These are phyloP conservation scores for Tagetes erecta DNA, from an alignment of 129 eudicot species.

Conservation along the genomic window DNA sequence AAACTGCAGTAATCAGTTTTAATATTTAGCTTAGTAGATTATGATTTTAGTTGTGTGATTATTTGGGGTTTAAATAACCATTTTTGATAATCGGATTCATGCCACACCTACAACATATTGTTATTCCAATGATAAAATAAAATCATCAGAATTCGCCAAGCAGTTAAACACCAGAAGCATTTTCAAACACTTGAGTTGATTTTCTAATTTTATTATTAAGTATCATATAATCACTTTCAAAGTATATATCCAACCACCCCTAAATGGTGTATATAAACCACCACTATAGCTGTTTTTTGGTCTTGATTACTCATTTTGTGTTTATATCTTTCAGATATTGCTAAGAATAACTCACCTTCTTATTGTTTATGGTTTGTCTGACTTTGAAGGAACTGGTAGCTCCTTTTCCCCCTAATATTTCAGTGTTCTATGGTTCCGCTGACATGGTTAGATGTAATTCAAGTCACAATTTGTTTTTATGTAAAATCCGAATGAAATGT, in stretches of 20 bases:
- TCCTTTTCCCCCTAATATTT: conserved; percentile 15
- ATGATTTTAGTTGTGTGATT: neutral
- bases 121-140: too few relatives aligned
- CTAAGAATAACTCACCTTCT: conserved; percentile 26
- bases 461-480: conserved; percentile 36
- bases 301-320: neutral
- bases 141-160: neutral
- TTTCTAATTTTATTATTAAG: neutral
- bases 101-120: neutral
- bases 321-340: conserved; percentile 43
- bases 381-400: conserved; percentile 36
- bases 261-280: conserved; percentile 6
- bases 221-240: neutral
- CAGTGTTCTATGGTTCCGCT: conserved; percentile 28
- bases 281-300: neutral
- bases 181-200: neutral
- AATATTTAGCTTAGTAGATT: neutral
- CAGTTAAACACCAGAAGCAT: neutral
- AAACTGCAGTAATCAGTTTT: neutral
- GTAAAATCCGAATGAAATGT: conserved; percentile 26
- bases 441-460: conserved; percentile 43
- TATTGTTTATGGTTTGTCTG: conserved; percentile 35
- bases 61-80: neutral
- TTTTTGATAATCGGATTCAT: neutral
- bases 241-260: neutral